Percentiles rank a stretch among this genome's conserved stretches.
These are phyloP conservation scores for Leccinum boreale DNA, from an alignment of 768 basidiomycete genomes.

Conservation along the genomic window DNA sequence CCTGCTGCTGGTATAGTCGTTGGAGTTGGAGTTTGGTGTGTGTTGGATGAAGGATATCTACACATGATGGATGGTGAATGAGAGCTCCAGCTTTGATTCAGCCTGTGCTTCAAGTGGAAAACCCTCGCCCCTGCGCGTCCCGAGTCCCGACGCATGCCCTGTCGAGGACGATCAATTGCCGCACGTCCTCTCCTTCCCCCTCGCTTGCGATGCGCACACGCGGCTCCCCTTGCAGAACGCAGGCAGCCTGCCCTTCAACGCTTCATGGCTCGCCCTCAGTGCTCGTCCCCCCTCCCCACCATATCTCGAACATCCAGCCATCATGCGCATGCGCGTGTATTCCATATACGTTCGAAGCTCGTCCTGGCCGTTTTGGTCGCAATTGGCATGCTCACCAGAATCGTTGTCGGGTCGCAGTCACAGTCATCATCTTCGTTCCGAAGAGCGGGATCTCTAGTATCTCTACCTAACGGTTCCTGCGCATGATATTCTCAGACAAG, in stretches of 20 bases:
- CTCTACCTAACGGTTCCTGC: neutral
- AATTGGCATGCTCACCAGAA: conserved; percentile 1
- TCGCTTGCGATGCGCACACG: too few relatives aligned
- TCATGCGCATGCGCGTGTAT: conserved; percentile 19
- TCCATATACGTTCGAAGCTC: conserved; percentile 17
- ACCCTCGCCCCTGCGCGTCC: too few relatives aligned
- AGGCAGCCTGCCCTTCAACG: too few relatives aligned
- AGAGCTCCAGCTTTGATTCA: neutral
- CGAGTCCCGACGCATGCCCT: too few relatives aligned
- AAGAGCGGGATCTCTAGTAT: conserved; percentile 13
- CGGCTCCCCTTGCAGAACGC: too few relatives aligned
- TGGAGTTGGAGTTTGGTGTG: neutral
- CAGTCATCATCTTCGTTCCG: conserved; percentile 8
- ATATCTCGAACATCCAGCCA: neutral
- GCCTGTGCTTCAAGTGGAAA: too few relatives aligned
- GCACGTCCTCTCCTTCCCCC: too few relatives aligned
- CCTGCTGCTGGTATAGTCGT: neutral
- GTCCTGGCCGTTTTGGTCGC: conserved; percentile 6
- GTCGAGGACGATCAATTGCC: too few relatives aligned
- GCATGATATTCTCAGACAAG: neutral
- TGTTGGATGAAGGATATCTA: conserved; percentile 1
- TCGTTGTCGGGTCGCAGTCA: conserved; percentile 7
- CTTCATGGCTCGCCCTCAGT: too few relatives aligned
- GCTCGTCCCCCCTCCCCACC: too few relatives aligned
- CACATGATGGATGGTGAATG: conserved; percentile 10